Conservation (phyloP, 345 rosid species). For the Hevea brasiliensis region DNA sequence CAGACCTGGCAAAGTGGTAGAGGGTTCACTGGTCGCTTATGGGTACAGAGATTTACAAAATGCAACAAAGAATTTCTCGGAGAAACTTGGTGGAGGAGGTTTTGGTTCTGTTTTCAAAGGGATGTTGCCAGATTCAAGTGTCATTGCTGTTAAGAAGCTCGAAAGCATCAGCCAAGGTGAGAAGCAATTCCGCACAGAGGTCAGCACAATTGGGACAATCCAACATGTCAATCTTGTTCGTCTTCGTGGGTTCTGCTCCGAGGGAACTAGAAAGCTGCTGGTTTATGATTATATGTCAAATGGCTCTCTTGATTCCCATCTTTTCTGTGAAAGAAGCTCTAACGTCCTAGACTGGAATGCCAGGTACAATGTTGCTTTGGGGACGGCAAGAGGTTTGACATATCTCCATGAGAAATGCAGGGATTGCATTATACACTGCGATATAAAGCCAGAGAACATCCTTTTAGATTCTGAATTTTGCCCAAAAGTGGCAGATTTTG, state of each 20-base stretch:
- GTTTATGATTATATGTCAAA: slow-evolving; percentile 82
- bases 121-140: slow-evolving; percentile 54
- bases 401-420: slow-evolving; percentile 83
- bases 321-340: slow-evolving; percentile 38
- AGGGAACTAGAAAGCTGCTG: slow-evolving; percentile 56
- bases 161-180: slow-evolving; percentile 77
- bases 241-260: slow-evolving; percentile 85
- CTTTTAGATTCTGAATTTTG: slow-evolving; percentile 60
- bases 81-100: slow-evolving; percentile 80
- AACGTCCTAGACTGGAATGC: slow-evolving; percentile 53
- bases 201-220: slow-evolving; percentile 69
- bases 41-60: slow-evolving; percentile 59
- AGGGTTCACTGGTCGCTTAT: slow-evolving; percentile 70
- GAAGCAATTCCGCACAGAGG: slow-evolving; percentile 84
- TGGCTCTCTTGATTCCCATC: slow-evolving; percentile 64
- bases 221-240: slow-evolving; percentile 80
- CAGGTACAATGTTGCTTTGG: slow-evolving; percentile 66
- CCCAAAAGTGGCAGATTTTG: slow-evolving; percentile 87
- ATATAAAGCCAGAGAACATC: slow-evolving; percentile 86
- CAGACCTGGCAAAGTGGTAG: slow-evolving; percentile 34
- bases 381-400: slow-evolving; percentile 74
- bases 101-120: slow-evolving; percentile 92
- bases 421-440: slow-evolving; percentile 87
- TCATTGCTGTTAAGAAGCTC: slow-evolving; percentile 79
- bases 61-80: slow-evolving; percentile 75